A percentile compares a stretch with the other conserved stretches of the same genome.
Evolutionary conservation across 257 asterid species (phyloP).

Genomic region (Echites panduratus): DNA sequence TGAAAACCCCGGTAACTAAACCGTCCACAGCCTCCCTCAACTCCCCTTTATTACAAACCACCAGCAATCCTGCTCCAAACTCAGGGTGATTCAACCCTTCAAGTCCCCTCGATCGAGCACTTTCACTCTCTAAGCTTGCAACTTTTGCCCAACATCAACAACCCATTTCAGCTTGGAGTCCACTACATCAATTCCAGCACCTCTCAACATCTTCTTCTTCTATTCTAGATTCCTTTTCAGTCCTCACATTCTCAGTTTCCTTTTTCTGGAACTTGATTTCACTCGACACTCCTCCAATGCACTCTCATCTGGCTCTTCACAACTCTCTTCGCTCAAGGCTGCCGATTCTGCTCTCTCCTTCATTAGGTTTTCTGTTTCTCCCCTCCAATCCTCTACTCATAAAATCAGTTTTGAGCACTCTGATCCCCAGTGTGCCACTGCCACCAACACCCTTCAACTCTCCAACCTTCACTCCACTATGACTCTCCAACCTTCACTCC

Average conservation of each 20-base stretch:
- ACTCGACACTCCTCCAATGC: constrained; percentile 92
- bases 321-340: constrained; percentile 71
- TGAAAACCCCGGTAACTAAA: too few species aligned
- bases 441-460: constrained; percentile 65
- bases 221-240: constrained; percentile 60
- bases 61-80: too few species aligned
- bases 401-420: constrained; percentile 71
- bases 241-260: constrained; percentile 77
- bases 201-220: constrained; percentile 26
- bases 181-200: constrained; percentile 22
- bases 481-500: too few species aligned
- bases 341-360: constrained; percentile 72
- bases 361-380: constrained; percentile 64
- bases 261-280: constrained; percentile 72
- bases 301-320: constrained; percentile 90
- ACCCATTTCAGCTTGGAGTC: constrained; percentile 26
- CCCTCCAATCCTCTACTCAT: constrained; percentile 70
- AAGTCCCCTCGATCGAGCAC: too few species aligned
- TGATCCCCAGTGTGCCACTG: constrained; percentile 63
- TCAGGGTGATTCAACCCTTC: too few species aligned
- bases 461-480: constrained; percentile 62
- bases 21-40: too few species aligned
- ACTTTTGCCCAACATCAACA: too few species aligned
- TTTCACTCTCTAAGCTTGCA: too few species aligned
- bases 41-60: too few species aligned